Percentiles rank a stretch among this genome's conserved stretches.
phyloP scores from a whole-genome alignment of 495 filamentous ascomycete species.

The Rhypophila decipiens region DNA sequence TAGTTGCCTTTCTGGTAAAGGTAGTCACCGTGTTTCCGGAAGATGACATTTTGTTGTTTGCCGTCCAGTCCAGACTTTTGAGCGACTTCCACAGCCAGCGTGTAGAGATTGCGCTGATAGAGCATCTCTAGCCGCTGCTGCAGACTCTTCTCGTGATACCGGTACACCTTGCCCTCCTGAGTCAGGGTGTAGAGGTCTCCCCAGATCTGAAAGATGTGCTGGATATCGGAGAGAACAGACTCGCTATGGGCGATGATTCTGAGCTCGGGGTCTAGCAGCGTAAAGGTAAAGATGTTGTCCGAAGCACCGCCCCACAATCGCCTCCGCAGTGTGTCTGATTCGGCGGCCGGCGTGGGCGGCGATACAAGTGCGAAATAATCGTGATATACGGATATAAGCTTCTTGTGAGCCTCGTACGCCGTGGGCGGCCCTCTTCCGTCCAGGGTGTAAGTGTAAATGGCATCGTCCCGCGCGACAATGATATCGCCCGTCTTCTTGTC shows the following conservation, averaged over 20 bases:
- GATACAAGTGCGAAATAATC: conserved; percentile 86
- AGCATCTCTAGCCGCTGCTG: conserved; percentile 90
- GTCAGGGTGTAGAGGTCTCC: conserved; percentile 83
- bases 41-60: conserved; percentile 82
- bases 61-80: conserved; percentile 77
- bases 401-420: conserved; percentile 87
- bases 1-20: conserved; percentile 93
- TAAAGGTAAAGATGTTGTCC: conserved; percentile 78
- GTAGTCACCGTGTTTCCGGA: conserved; percentile 88
- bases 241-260: conserved; percentile 90
- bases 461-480: conserved; percentile 86
- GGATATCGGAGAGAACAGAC: conserved; percentile 68
- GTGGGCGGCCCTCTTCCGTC: conserved; percentile 81
- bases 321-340: conserved; percentile 45
- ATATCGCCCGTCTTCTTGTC: conserved; percentile 75
- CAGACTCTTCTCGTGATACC: conserved; percentile 87
- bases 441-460: conserved; percentile 83
- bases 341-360: conserved; percentile 54
- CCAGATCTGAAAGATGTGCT: conserved; percentile 80
- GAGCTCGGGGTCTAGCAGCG: conserved; percentile 80
- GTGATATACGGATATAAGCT: conserved; percentile 68
- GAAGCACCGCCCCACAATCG: conserved; percentile 59
- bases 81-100: conserved; percentile 85
- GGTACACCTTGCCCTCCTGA: conserved; percentile 83
- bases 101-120: conserved; percentile 88